Evolutionary conservation across 768 basidiomycete species (phyloP).

Genomic region (Phanerodontia chrysosporium): DNA sequence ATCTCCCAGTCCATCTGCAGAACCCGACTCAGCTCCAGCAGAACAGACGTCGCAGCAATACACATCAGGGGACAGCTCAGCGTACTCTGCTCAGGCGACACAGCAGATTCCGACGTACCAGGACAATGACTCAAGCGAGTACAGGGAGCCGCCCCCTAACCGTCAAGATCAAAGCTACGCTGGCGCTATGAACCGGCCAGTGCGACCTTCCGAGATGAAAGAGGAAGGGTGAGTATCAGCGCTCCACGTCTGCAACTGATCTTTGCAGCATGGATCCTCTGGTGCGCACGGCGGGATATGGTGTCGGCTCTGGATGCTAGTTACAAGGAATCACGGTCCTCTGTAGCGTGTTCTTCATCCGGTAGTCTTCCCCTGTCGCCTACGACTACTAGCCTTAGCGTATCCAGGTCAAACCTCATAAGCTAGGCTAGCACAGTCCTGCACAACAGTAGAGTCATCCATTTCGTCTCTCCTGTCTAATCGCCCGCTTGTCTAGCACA

Average conservation of each 20-base stretch:
- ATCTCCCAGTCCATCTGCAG: conserved; percentile 4
- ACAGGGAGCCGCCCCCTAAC: conserved; percentile 35
- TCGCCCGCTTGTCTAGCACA: conserved; percentile 60
- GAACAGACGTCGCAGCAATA: conserved; percentile 20
- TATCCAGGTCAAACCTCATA: conserved; percentile 58
- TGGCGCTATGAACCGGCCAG: conserved; percentile 50
- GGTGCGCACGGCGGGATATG: conserved; percentile 12
- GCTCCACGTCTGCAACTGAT: conserved; percentile 11
- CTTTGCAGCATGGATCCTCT: conserved; percentile 3
- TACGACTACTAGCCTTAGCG: conserved; percentile 61
- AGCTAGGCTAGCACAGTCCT: conserved; percentile 62
- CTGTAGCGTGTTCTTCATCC: conserved; percentile 20
- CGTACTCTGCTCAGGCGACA: conserved; percentile 41
- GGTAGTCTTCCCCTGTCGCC: conserved; percentile 32
- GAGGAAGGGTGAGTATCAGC: conserved; percentile 89
- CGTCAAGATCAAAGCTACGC: conserved; percentile 39
- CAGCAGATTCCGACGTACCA: conserved; percentile 81
- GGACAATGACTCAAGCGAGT: conserved; percentile 54
- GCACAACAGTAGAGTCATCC: conserved; percentile 72
- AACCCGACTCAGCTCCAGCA: conserved; percentile 7
- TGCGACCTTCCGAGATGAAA: conserved; percentile 89
- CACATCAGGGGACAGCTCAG: conserved; percentile 23
- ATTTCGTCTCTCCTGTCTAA: conserved; percentile 53
- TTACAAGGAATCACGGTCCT: conserved; percentile 17
- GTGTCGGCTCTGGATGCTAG: conserved; percentile 20